Evolutionary conservation across 2,329 filamentous ascomycete species (phyloP).

Genomic region (Helotiales sp.): DNA sequence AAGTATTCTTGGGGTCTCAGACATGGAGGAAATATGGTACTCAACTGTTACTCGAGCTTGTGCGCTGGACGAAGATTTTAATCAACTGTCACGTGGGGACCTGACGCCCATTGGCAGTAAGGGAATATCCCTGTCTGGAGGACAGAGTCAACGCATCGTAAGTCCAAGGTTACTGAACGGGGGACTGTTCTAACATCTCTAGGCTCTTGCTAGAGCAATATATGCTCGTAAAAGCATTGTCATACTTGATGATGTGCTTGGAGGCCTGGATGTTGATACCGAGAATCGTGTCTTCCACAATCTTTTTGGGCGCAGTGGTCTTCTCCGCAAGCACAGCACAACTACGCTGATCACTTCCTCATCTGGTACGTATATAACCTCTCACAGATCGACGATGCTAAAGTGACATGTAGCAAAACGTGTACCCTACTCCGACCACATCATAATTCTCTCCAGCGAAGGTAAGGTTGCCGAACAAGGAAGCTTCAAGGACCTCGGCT

Average conservation of each 20-base stretch:
- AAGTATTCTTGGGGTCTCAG: constrained; percentile 46
- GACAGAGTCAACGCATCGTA: constrained; percentile 37
- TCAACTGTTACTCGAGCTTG: constrained; percentile 34
- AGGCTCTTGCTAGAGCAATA: constrained; percentile 66
- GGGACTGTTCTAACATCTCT: constrained; percentile 8
- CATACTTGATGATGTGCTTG: constrained; percentile 36
- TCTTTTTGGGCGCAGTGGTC: constrained; percentile 17
- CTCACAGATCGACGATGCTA: neutral
- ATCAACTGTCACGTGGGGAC: constrained; percentile 38
- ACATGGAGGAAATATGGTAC: constrained; percentile 40
- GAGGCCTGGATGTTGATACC: constrained; percentile 33
- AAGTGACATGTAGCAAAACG: neutral
- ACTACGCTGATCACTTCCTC: neutral
- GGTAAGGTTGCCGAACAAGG: constrained; percentile 46
- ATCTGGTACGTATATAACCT: constrained; percentile 3
- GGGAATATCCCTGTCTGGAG: constrained; percentile 42
- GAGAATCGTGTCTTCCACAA: constrained; percentile 45
- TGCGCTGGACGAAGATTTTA: constrained; percentile 33
- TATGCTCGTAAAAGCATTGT: constrained; percentile 42
- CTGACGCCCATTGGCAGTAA: constrained; percentile 39
- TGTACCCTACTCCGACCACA: constrained; percentile 46
- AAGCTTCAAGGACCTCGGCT: constrained; percentile 43
- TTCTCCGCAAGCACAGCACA: neutral
- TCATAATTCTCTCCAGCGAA: constrained; percentile 38
- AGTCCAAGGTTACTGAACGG: neutral